phyloP scores from a whole-genome alignment of 176 grass and related monocot genomes.

The Oropetium thomaeum region DNA sequence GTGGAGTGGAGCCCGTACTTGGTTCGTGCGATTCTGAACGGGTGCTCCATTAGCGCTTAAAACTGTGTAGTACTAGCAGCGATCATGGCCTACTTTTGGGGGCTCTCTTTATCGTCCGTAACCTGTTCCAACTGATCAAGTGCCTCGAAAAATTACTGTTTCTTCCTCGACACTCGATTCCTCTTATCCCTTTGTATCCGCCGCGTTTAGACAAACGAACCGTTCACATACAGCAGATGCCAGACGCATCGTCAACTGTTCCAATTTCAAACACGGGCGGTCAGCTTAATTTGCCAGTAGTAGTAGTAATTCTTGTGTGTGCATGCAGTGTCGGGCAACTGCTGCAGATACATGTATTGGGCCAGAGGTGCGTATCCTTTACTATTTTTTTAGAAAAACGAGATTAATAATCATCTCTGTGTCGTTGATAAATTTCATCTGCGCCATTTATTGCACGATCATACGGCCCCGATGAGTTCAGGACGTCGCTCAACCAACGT shows the following conservation, averaged over 20 bases:
- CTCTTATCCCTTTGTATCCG: too few species aligned
- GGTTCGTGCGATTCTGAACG: slow-evolving; percentile 16
- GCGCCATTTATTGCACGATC: not conserved
- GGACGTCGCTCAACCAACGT: not conserved
- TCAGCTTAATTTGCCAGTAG: too few species aligned
- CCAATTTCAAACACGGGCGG: not conserved
- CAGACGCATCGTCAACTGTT: too few species aligned
- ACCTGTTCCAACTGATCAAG: not conserved
- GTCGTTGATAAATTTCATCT: not conserved
- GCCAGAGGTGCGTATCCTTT: not conserved
- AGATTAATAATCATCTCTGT: not conserved
- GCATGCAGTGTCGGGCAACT: not conserved
- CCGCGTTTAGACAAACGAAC: too few species aligned
- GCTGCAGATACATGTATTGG: not conserved
- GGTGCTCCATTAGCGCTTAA: not conserved
- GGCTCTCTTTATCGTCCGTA: not conserved
- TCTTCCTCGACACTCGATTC: not conserved
- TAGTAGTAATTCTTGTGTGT: not conserved
- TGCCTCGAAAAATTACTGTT: not conserved
- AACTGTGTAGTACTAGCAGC: not conserved
- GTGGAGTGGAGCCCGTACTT: not conserved
- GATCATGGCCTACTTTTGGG: not conserved
- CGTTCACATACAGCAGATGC: too few species aligned
- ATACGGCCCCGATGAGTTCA: not conserved
- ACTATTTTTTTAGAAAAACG: not conserved